phyloP scores from a whole-genome alignment of 164 flowering plant species.

The Dillenia turbinata region DNA sequence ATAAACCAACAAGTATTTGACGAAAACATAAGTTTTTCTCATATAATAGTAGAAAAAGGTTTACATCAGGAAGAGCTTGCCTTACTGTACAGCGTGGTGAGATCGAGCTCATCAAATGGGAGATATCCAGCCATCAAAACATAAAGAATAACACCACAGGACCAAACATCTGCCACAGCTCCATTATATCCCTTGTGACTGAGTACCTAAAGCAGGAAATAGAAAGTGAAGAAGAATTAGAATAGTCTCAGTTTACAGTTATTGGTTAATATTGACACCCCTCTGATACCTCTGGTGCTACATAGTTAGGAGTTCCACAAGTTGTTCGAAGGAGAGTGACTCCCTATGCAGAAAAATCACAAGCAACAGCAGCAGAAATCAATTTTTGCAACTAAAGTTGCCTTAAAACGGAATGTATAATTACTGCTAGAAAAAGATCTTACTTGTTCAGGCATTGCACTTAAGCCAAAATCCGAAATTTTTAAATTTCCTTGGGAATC shows the following conservation, averaged over 20 bases:
- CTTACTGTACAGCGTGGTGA: constrained; percentile 85
- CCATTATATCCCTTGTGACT: constrained; percentile 96
- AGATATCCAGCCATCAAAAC: constrained; percentile 95
- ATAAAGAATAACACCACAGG: constrained; percentile 97
- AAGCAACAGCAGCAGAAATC: background rate
- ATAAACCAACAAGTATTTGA: too few species aligned
- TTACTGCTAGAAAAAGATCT: constrained; percentile 10
- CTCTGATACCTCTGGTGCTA: constrained; percentile 90
- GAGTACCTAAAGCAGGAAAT: constrained; percentile 57
- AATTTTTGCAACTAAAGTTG: too few species aligned
- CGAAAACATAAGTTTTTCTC: too few species aligned
- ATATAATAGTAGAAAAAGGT: too few species aligned
- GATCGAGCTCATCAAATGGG: constrained; percentile 96
- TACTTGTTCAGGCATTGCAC: constrained; percentile 84
- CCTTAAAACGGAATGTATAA: background rate
- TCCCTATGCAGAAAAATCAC: constrained; percentile 50
- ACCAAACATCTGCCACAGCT: constrained; percentile 94
- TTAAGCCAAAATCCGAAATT: constrained; percentile 98
- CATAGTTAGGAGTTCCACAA: constrained; percentile 99
- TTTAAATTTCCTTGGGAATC: constrained; percentile 91
- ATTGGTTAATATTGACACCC: background rate
- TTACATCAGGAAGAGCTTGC: constrained; percentile 27
- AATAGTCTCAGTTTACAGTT: too few species aligned
- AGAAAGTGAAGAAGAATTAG: background rate
- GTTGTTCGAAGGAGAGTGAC: constrained; percentile 84